Base-by-base conservation (phyloP, 768 basidiomycete genomes). In the Baorangia bicolor region DNA sequence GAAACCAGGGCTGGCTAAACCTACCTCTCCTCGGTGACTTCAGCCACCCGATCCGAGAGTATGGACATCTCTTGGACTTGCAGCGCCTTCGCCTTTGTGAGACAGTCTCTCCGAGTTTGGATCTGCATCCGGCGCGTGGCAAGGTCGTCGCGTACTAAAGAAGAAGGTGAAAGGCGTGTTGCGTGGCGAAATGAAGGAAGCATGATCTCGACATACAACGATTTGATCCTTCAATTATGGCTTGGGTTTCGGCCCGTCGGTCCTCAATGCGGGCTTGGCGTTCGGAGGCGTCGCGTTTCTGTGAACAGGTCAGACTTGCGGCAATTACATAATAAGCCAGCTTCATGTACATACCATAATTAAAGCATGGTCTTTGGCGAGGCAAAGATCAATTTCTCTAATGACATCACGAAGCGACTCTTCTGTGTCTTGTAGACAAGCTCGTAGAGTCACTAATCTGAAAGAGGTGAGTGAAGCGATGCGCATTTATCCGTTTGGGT, bases 221-320 rank as follows among this genome's bases (percentile, higher is more conserved):
- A 51, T 78, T 68, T 38, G 75, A 76, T 57, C 71, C 67, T 49
- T 77, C 74, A 31, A 79, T 69, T 25, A 85, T 76, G 7, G 64
- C 66, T 16, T 66, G 69, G 40, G 73, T 74, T 63, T 79, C 73
- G 41, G 74, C 73, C 56, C 74, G 70, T n/a, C 86, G 71, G 62
- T 78, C 78, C 43, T 76, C 73, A 27, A 90, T 70, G 59, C 75
- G 78, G 55, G 78, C 77, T 63, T 86, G 76, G 35, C 85, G 81
- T 69, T 92, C 84, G 40, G 82, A 84, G 46, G 84, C 74, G 69
- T 92, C 85, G 39, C 88, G 85, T 60, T 75, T 79, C 90, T 91
- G 70, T 38, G 21, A 41, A 58, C 61, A 35, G 68, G 39, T 68
- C 53, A 63, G 53, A 59, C 44, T 50, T 62, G 48, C 66, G 64